Base-by-base conservation (phyloP, 1,284 basidiomycete genomes). In the Tylopilus microsporus region DNA sequence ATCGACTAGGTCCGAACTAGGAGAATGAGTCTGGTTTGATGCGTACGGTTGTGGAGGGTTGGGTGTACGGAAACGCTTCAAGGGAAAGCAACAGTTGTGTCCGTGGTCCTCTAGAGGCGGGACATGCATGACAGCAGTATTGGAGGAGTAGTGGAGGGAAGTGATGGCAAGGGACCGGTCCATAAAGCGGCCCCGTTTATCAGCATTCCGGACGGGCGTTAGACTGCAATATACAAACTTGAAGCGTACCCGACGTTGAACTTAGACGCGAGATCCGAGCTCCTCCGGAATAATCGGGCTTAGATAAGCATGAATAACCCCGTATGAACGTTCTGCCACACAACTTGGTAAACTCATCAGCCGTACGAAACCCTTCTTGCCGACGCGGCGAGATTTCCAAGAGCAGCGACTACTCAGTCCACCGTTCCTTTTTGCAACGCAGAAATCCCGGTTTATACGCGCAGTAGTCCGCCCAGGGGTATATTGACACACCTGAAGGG, bases 141-240 rank as follows among this genome's bases (percentile, higher is more conserved):
- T 25, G 25, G 8, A 32, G 32, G 48, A 32, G 59, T 41, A 55
- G 54, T 42, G 51, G 53, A 54, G 46, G 50, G n/a, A 34, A 57
- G 46, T 18, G 52, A 55, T 18, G 53, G 54, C 52, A 59, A 32
- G 58, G 45, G 59, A 45, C 46, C 30, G 48, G 43, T 52, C 32
- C 63, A 66, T 69, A 63, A 70, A 55, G 56, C 49, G 64, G 25
- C 46, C 10, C 43, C 49, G 68, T 74, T 71, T 71, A 71, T 71
- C 70, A 73, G 52, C 60, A 52, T 66, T 67, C 47, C 32, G 60
- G 58, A 61, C 60, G 63, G 61, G 55, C 66, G 55, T 53, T 25
- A 25, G 25, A 25, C 16, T 15, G 15, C 37, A 60, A 53, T 30
- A 45, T n/a, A 49, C 49, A 45, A 47, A 55, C 25, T 25, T 25